phyloP scores from a whole-genome alignment of 2,329 filamentous ascomycete genomes.

The Lomentospora prolificans region DNA sequence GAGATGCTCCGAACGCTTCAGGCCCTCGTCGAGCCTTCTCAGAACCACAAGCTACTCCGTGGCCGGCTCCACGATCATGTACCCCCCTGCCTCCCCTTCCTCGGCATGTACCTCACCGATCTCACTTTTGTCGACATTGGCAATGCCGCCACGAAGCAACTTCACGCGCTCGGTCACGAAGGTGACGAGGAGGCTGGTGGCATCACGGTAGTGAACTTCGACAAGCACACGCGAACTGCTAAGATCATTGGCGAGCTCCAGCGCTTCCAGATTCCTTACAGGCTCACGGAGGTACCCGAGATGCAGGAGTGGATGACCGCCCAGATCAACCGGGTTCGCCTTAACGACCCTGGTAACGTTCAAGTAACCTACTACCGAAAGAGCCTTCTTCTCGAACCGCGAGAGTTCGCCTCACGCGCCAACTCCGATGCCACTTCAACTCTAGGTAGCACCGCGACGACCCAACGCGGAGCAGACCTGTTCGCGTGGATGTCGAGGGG shows the following conservation, averaged over 20 bases:
- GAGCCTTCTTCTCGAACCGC: constrained; percentile 73
- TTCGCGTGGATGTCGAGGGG: constrained; percentile 44
- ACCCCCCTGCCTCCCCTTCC: constrained; percentile 86
- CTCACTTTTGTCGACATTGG: constrained; percentile 93
- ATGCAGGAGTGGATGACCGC: constrained; percentile 87
- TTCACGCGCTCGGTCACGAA: constrained; percentile 40
- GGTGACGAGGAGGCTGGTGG: constrained; percentile 53
- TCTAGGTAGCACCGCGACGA: constrained; percentile 17
- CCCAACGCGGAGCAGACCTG: constrained; percentile 26
- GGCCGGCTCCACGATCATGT: constrained; percentile 75
- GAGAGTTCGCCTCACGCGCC: constrained; percentile 31
- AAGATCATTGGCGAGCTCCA: constrained; percentile 95
- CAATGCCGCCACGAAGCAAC: constrained; percentile 74
- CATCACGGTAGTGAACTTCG: constrained; percentile 87
- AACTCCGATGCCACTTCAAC: neutral
- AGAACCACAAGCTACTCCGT: constrained; percentile 83
- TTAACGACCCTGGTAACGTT: constrained; percentile 43
- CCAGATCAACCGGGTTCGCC: constrained; percentile 68
- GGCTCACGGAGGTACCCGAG: constrained; percentile 71
- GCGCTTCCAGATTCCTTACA: constrained; percentile 90
- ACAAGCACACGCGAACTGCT: constrained; percentile 90
- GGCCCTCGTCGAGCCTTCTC: constrained; percentile 76
- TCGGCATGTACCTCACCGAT: constrained; percentile 94
- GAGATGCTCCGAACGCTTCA: constrained; percentile 69
- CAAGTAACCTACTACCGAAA: constrained; percentile 65